Evolutionary conservation across 2,329 filamentous ascomycete genomes (phyloP).

Genomic region (Biscogniauxia mediterranea): DNA sequence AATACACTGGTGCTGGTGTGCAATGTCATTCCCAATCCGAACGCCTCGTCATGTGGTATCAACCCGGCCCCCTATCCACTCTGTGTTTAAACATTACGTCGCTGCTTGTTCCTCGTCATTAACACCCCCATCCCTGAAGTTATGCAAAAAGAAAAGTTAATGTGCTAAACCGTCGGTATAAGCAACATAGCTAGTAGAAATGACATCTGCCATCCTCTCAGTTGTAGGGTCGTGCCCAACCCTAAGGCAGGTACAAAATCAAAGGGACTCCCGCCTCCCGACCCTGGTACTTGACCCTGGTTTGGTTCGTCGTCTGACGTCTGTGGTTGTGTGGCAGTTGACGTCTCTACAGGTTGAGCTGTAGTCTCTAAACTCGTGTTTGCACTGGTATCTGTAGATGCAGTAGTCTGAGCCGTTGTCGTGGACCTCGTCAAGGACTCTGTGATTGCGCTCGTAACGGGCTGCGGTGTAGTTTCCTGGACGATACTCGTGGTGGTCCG

Average conservation of each 20-base stretch:
- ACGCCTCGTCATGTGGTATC: constrained; percentile 12
- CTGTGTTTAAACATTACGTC: constrained; percentile 6
- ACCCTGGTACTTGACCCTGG: neutral
- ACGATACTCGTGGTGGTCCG: neutral
- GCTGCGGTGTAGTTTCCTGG: neutral
- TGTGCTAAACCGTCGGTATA: neutral
- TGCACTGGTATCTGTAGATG: constrained; percentile 5
- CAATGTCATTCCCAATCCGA: neutral
- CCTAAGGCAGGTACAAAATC: constrained; percentile 12
- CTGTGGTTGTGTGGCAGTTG: neutral
- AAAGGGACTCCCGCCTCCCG: constrained; percentile 26
- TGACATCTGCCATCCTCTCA: neutral
- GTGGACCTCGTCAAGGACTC: constrained; percentile 1
- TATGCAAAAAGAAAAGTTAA: neutral
- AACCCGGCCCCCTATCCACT: neutral
- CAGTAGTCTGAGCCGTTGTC: constrained; percentile 2
- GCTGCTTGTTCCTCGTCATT: neutral
- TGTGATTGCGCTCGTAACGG: constrained; percentile 1
- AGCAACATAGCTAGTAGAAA: constrained; percentile 6
- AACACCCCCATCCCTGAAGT: neutral
- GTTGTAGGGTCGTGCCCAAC: constrained; percentile 1
- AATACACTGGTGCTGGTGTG: neutral
- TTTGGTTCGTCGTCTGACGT: neutral
- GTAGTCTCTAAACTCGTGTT: constrained; percentile 1
- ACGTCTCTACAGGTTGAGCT: neutral